phyloP scores from a whole-genome alignment of 208 protist species.

The Leishmania lainsoni region DNA sequence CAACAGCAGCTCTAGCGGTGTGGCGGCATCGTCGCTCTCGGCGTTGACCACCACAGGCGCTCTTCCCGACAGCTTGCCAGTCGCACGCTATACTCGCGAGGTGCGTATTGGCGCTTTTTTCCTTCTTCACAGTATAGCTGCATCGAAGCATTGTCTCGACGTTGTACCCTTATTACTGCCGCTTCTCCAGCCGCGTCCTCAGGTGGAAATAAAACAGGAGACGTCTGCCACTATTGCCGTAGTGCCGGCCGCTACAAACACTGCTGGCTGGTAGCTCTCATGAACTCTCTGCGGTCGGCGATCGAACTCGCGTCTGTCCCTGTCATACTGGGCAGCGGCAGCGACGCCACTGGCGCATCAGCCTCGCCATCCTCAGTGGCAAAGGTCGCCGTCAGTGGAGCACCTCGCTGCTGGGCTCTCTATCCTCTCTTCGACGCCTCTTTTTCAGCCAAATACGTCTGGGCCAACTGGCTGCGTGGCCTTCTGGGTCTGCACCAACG shows the following conservation, averaged over 20 bases:
- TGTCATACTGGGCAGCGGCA: constrained; percentile 1
- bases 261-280: neutral
- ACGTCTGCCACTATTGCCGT: neutral
- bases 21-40: neutral
- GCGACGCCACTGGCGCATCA: neutral
- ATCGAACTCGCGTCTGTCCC: constrained; percentile 22
- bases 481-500: constrained; percentile 37
- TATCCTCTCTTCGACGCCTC: constrained; percentile 49
- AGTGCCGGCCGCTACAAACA: neutral
- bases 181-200: constrained; percentile 1
- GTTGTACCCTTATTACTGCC: constrained; percentile 24
- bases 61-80: neutral
- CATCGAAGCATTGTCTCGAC: constrained; percentile 62
- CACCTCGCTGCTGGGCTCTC: constrained; percentile 46
- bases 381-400: constrained; percentile 19
- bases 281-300: constrained; percentile 12
- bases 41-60: neutral
- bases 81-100: constrained; percentile 21
- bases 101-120: constrained; percentile 45
- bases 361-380: constrained; percentile 2
- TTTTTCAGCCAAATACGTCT: constrained; percentile 30
- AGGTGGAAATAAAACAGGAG: neutral
- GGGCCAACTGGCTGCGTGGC: constrained; percentile 50
- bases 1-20: neutral
- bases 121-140: constrained; percentile 45